Evolutionary conservation across 2,329 filamentous ascomycete genomes (phyloP).

Genomic region (Pseudogymnoascus sp.): DNA sequence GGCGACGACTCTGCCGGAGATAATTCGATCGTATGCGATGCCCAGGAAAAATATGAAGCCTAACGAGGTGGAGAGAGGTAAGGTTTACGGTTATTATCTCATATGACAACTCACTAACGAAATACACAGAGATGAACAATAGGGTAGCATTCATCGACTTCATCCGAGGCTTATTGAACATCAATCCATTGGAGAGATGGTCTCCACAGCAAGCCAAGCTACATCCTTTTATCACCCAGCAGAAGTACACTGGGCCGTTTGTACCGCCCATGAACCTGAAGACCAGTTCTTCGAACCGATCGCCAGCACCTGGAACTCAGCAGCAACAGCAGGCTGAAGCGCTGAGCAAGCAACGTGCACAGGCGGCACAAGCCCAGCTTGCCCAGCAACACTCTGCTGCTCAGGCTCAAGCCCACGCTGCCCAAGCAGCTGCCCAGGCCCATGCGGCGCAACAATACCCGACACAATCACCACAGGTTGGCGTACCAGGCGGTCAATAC

Average conservation of each 20-base stretch:
- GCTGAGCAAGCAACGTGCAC: constrained; percentile 81
- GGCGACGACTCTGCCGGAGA: constrained; percentile 86
- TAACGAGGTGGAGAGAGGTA: constrained; percentile 91
- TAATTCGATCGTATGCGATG: constrained; percentile 97
- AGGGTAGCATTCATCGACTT: constrained; percentile 97
- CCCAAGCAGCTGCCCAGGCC: constrained; percentile 54
- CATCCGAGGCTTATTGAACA: constrained; percentile 82
- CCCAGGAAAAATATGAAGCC: constrained; percentile 99
- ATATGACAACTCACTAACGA: constrained; percentile 14
- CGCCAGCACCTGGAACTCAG: constrained; percentile 85
- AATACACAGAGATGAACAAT: constrained; percentile 83
- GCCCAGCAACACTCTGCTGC: constrained; percentile 30
- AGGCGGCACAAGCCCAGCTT: constrained; percentile 50
- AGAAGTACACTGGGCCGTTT: constrained; percentile 93
- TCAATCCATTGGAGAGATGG: constrained; percentile 95
- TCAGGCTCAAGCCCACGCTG: constrained; percentile 54
- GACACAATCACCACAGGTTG: constrained; percentile 15
- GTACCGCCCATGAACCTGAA: constrained; percentile 97
- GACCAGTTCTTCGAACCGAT: constrained; percentile 73
- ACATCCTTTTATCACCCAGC: constrained; percentile 96
- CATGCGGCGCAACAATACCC: constrained; percentile 35
- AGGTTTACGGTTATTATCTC: constrained; percentile 24
- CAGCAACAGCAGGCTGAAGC: constrained; percentile 95
- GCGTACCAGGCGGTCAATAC: constrained; percentile 41
- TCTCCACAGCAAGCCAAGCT: constrained; percentile 95